Base-by-base conservation (phyloP, 2,329 filamentous ascomycete species). In the Fusarium metavorans region DNA sequence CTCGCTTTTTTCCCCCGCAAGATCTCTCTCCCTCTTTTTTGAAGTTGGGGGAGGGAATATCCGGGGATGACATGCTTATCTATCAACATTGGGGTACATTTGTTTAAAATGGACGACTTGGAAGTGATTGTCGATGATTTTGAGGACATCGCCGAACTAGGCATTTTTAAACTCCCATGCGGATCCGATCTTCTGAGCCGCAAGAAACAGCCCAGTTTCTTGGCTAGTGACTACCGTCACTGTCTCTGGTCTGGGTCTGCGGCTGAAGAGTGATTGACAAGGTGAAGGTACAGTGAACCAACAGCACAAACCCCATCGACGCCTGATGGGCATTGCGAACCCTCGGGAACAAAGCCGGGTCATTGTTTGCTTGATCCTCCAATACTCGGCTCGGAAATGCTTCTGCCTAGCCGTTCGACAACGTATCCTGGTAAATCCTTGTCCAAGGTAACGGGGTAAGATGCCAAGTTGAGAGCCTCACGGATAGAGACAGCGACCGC, bases 401-500 rank as follows among this genome's bases (percentile, higher is more conserved):
- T 63, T 63, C 60, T 63, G 60, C 60, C 60, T 63, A 32, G 58
- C 25, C 18, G 20, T 25, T 41, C 34, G 35, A 32, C 37, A 41
- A 10, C 57, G n/a, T 18, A 60, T 60, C 37, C 57, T 43, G 11
- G 32, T 10, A 18, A 39, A 39, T 23, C 35, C 56, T 20, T 25
- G 35, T 41, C 10, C 34, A 27, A 5, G 20, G 7, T 23, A 6
- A 35, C 41, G 59, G 59, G 20, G 5, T 3, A 48, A 20, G 59
- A 25, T 62, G 20, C 59, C 30, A 20, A 61, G 59, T 61, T 48
- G 10, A 62, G 59, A 62, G 59, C 59, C 20, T 62, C 30, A 62
- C 34, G 10, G 23, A 39, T 23, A n/a, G 6, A 6, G 10, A 25
- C 34, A 39, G n/a, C 54, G 10, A 25, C 34, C 23, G 14, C 18